Percentiles rank a stretch among this genome's conserved stretches.
These are phyloP conservation scores for Penicillium frequentans DNA, from an alignment of 2,329 filamentous ascomycete species.

Conservation along the genomic window DNA sequence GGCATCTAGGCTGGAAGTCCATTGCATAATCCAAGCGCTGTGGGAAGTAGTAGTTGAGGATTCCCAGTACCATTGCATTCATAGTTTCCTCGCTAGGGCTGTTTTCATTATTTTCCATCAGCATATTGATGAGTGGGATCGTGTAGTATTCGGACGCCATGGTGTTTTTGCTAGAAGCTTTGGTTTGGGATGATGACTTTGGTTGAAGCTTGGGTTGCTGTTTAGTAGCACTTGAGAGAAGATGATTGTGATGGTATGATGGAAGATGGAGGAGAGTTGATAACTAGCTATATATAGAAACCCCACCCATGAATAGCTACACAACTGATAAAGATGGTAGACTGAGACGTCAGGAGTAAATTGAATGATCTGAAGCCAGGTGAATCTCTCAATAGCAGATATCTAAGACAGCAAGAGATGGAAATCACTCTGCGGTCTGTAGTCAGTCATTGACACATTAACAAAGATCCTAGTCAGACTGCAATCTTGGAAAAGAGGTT, in stretches of 20 bases:
- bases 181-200: background rate
- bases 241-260: background rate
- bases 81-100: background rate
- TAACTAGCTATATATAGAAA: too few relatives aligned
- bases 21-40: background rate
- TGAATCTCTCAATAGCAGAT: background rate
- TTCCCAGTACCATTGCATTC: background rate
- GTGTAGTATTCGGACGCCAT: background rate
- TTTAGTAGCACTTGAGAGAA: background rate
- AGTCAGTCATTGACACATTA: background rate
- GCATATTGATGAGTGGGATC: background rate
- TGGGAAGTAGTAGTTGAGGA: background rate
- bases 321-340: too few relatives aligned
- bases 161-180: background rate
- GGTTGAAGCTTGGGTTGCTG: background rate
- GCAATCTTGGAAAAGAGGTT: background rate
- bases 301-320: too few relatives aligned
- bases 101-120: background rate
- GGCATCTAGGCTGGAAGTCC: background rate
- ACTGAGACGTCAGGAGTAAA: too few relatives aligned
- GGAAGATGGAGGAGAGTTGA: background rate
- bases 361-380: too few relatives aligned
- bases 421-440: background rate
- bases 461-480: background rate
- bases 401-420: background rate